phyloP scores from a whole-genome alignment of 2,329 filamentous ascomycete genomes.

The Dactylellina sp. region DNA sequence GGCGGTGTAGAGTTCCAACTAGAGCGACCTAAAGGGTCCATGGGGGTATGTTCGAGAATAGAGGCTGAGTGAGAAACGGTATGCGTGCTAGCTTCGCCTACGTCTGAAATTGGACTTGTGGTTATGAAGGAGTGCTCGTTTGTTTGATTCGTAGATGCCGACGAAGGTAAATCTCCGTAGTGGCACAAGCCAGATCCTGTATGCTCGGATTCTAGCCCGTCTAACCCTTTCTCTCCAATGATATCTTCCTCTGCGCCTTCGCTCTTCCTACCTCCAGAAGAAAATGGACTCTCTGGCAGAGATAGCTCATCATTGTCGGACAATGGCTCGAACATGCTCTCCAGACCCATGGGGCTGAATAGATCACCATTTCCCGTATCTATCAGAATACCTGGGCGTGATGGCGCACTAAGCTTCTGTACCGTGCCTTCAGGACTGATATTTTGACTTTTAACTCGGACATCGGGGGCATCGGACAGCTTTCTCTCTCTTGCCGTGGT shows the following conservation, averaged over 20 bases:
- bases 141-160: background rate
- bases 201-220: background rate
- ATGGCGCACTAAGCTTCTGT: conserved; percentile 26
- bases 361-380: conserved; percentile 44
- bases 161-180: background rate
- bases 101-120: background rate
- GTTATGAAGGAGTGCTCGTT: conserved; percentile 1
- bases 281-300: background rate
- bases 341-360: conserved; percentile 41
- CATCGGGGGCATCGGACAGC: too few relatives aligned
- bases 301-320: background rate
- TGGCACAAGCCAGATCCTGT: background rate
- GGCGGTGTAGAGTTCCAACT: conserved; percentile 47
- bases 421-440: conserved; percentile 41
- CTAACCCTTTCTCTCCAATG: too few relatives aligned
- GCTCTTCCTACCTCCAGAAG: background rate
- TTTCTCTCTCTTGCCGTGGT: background rate
- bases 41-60: conserved; percentile 9
- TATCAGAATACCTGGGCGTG: conserved; percentile 21
- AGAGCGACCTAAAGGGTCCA: conserved; percentile 31
- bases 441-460: background rate
- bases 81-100: background rate
- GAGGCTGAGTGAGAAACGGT: conserved; percentile 1
- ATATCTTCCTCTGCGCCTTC: background rate
- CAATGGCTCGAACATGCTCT: conserved; percentile 41